Base-by-base conservation (phyloP, 768 basidiomycete genomes). In the Agrocybe praecox region DNA sequence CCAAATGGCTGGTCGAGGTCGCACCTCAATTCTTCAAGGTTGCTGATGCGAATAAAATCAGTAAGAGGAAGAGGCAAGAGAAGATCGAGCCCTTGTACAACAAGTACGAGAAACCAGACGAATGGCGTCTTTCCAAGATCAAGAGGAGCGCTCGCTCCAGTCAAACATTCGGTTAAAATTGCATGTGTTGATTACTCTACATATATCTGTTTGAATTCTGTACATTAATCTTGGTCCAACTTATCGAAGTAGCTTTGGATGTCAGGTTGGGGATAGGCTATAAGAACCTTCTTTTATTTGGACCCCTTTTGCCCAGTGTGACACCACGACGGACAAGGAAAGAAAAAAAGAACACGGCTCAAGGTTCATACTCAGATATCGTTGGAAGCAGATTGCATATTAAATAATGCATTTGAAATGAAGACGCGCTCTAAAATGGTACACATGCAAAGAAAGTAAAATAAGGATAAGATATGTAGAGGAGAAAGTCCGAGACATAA, bases 11-110 rank as follows among this genome's bases (percentile, higher is more conserved):
- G 8, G 92, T 95, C 17, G 96, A 99, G 67, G 95, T 96, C 21
- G 97, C 96, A 7, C 96, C 97, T 1, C 94, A 96, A 58, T 98
- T 97, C 82, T 99, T 98, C 89, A 93, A 92, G 73, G 94, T 99
- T 44, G 95, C 96, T 2, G 97, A 98, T 72, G 91, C 86, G 52
- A 96, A 95, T 77, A 98, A 97, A 74, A 96, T 98, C 76, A 95
- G 92, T 68, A 96, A 96, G 73, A 84, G 94, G 62, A 98, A 97
- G 81, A 87, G 83, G 72, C 90, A 94, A 71, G 95, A 96, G 79
- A 97, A 95, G 84, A 97, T 97, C 62, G 94, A 96, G 68, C 96
- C 96, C 8, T 72, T 98, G 69, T 97, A 74, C 78, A 97, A 98
- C 80, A 94, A 96, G 70, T 94, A 91, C 73, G 93, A 95, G 78